Evolutionary conservation across 306 rosid genomes (phyloP).

Genomic region (Rubus idaeus): DNA sequence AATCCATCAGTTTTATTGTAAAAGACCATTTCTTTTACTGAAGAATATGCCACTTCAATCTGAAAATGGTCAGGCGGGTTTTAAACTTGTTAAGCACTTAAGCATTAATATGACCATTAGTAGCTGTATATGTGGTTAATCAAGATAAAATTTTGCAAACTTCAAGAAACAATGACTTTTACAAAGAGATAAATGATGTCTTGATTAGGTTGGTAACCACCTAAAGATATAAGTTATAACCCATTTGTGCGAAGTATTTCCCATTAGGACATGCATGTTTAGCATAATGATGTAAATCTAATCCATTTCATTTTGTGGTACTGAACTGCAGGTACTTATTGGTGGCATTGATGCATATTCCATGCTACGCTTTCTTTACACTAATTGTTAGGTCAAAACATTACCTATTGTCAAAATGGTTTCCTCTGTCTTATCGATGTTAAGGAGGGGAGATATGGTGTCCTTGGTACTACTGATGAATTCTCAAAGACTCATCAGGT

Average conservation of each 20-base stretch:
- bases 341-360: conserved; percentile 42
- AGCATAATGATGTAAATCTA: not conserved
- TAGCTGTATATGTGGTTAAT: not conserved
- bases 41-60: not conserved
- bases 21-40: not conserved
- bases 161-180: not conserved
- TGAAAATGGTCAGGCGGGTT: not conserved
- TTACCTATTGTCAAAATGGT: conserved; percentile 30
- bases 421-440: conserved; percentile 30
- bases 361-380: conserved; percentile 37
- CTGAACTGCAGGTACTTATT: conserved; percentile 41
- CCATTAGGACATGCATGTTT: not conserved
- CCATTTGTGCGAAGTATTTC: not conserved
- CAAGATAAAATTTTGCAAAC: not conserved
- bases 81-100: not conserved
- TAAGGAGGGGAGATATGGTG: not conserved
- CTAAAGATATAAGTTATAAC: not conserved
- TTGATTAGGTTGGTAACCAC: not conserved
- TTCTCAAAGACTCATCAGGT: not conserved
- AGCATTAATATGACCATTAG: not conserved
- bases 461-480: conserved; percentile 8
- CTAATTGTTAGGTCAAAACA: conserved; percentile 32
- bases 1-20: not conserved
- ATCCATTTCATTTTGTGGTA: not conserved
- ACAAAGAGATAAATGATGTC: not conserved